Evolutionary conservation across 805 yeast species (phyloP).

Genomic region (Candida namnaoensis): DNA sequence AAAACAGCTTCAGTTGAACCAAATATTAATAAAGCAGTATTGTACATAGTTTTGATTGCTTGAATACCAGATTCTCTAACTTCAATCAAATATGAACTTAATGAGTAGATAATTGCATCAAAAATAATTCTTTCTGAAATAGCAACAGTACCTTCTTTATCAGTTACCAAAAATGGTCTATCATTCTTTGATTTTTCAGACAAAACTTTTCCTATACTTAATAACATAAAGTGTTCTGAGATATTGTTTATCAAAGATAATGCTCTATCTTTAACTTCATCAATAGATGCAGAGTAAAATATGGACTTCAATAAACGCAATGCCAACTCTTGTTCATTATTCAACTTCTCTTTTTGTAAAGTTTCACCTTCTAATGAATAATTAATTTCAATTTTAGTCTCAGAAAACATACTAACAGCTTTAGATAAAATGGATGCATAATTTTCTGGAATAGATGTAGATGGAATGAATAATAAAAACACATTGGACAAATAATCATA

Average conservation of each 20-base stretch:
- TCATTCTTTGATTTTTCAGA: conserved; percentile 58
- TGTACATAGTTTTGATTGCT: conserved; percentile 53
- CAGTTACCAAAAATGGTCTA: conserved; percentile 64
- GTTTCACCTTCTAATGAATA: conserved; percentile 27
- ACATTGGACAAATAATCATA: conserved; percentile 62
- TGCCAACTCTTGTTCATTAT: conserved; percentile 58
- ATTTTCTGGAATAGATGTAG: conserved; percentile 29
- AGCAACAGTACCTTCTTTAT: conserved; percentile 68
- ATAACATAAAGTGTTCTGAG: conserved; percentile 70
- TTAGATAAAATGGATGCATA: conserved; percentile 35
- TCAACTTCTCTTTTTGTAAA: conserved; percentile 40
- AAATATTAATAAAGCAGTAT: conserved; percentile 56
- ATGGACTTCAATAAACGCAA: conserved; percentile 58
- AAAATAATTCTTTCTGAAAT: conserved; percentile 64
- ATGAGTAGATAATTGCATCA: conserved; percentile 69
- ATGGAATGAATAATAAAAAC: conserved; percentile 54
- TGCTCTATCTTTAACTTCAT: conserved; percentile 67
- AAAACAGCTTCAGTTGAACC: conserved; percentile 60
- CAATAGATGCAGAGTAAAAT: conserved; percentile 69
- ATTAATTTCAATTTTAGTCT: conserved; percentile 25
- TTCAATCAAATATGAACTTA: conserved; percentile 64
- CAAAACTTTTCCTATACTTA: conserved; percentile 69
- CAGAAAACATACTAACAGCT: conserved; percentile 34
- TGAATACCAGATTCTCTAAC: conserved; percentile 67
- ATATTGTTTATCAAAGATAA: conserved; percentile 49